phyloP scores from a whole-genome alignment of 441 rosid genomes.

The Syzygium syzygioides region DNA sequence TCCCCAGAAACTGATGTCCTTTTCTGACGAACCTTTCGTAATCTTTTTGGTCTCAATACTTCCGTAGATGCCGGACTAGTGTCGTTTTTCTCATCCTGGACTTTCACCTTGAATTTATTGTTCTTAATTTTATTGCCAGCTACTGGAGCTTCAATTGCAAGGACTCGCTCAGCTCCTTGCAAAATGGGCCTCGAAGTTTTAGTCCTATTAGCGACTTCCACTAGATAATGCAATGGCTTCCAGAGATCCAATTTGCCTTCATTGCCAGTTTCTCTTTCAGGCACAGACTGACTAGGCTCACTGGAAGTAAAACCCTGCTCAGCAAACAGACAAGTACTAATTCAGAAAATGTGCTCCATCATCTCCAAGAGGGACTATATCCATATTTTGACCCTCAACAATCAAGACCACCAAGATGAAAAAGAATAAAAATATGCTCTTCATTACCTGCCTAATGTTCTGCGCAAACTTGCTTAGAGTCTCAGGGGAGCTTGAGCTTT shows the following conservation, averaged over 20 bases:
- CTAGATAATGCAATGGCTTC: conserved; percentile 65
- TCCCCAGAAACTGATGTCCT: conserved; percentile 31
- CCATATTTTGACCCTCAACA: background rate
- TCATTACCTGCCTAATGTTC: conserved; percentile 47
- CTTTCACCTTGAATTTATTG: conserved; percentile 31
- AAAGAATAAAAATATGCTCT: conserved; percentile 1
- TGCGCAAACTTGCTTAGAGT: conserved; percentile 37
- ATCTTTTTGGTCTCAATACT: conserved; percentile 36
- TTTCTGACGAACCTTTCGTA: conserved; percentile 45
- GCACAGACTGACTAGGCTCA: conserved; percentile 38
- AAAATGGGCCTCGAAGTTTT: conserved; percentile 37
- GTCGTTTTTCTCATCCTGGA: conserved; percentile 29
- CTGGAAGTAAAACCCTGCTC: conserved; percentile 51
- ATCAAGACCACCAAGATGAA: background rate
- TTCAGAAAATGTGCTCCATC: background rate
- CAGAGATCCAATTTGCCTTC: conserved; percentile 48
- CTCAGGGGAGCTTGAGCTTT: conserved; percentile 51
- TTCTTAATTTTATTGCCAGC: conserved; percentile 34
- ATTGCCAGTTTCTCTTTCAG: conserved; percentile 26
- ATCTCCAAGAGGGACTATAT: background rate
- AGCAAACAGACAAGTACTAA: background rate
- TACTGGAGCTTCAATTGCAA: conserved; percentile 26
- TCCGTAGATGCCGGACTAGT: conserved; percentile 42
- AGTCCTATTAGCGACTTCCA: conserved; percentile 68
- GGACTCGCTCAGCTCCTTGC: conserved; percentile 42